Conservation (phyloP, 176 grass and related monocot genomes). For the Otatea glauca region DNA sequence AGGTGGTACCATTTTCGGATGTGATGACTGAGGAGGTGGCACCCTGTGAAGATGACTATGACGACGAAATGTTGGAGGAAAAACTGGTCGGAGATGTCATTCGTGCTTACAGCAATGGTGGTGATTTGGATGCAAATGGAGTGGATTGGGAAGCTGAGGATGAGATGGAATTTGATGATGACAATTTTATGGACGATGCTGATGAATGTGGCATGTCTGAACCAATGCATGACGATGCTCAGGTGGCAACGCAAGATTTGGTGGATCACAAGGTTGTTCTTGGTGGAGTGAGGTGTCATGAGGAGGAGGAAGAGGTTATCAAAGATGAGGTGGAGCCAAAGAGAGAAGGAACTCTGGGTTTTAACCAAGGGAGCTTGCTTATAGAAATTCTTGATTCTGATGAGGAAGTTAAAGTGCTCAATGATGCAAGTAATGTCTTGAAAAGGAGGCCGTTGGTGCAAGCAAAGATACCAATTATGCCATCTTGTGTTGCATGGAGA, state of each 20-base stretch:
- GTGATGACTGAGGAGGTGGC: slow-evolving; percentile 11
- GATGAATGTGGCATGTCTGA: slow-evolving; percentile 29
- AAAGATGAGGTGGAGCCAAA: slow-evolving; percentile 12
- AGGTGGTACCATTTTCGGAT: neutral
- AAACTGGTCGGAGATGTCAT: slow-evolving; percentile 56
- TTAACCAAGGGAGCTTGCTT: slow-evolving; percentile 15
- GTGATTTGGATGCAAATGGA: slow-evolving; percentile 46
- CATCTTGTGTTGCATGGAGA: slow-evolving; percentile 77
- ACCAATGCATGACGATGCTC: slow-evolving; percentile 16
- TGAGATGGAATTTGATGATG: slow-evolving; percentile 43
- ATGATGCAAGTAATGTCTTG: slow-evolving; percentile 7
- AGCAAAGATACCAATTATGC: slow-evolving; percentile 40
- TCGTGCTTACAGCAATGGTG: slow-evolving; percentile 58
- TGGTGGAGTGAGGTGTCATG: neutral
- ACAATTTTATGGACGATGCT: slow-evolving; percentile 18
- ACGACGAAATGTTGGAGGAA: slow-evolving; percentile 53
- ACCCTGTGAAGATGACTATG: slow-evolving; percentile 48
- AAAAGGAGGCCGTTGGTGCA: slow-evolving; percentile 1
- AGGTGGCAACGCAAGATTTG: slow-evolving; percentile 22
- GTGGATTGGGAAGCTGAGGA: slow-evolving; percentile 46
- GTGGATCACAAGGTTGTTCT: slow-evolving; percentile 27
- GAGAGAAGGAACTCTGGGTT: slow-evolving; percentile 6
- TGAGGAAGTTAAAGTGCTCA: slow-evolving; percentile 39
- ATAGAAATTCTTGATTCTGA: slow-evolving; percentile 49
- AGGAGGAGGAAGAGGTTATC: slow-evolving; percentile 17